Percentiles rank a stretch among this genome's conserved stretches.
Conservation (phyloP, 1,284 basidiomycete species). For the Leccinum variabile region DNA sequence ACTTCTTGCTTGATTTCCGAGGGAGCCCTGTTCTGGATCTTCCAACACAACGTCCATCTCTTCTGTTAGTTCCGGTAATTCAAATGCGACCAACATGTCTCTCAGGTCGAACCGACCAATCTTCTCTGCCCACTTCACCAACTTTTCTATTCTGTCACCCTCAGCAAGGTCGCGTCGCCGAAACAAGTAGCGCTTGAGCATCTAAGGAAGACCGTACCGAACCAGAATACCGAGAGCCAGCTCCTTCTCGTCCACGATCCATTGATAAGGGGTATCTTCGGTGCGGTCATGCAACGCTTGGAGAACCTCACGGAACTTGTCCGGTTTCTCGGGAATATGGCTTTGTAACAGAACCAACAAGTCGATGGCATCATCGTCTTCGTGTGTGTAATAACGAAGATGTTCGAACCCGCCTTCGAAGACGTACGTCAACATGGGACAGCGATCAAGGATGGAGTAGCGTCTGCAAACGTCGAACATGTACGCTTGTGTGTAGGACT, state of each 20-base stretch:
- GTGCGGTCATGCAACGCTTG: conserved; percentile 30
- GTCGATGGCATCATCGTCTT: conserved; percentile 31
- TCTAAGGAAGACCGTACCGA: conserved; percentile 29
- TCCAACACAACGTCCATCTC: conserved; percentile 13
- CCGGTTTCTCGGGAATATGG: conserved; percentile 25
- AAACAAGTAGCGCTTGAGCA: conserved; percentile 30
- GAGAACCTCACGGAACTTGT: conserved; percentile 25
- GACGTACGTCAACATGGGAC: conserved; percentile 34
- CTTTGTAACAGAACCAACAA: conserved; percentile 23
- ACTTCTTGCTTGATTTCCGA: background rate
- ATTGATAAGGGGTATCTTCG: conserved; percentile 26
- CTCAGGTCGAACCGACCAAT: conserved; percentile 28
- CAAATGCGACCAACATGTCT: conserved; percentile 24
- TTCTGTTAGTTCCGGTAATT: conserved; percentile 18
- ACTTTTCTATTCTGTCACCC: conserved; percentile 17
- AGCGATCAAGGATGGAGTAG: conserved; percentile 26
- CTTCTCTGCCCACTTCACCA: conserved; percentile 21
- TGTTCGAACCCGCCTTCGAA: conserved; percentile 32
- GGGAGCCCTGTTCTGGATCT: background rate
- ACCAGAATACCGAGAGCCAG: conserved; percentile 28
- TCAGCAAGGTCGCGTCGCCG: conserved; percentile 26
- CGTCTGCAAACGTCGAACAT: conserved; percentile 34
- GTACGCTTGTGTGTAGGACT: conserved; percentile 25
- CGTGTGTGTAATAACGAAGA: conserved; percentile 27
- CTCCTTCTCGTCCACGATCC: conserved; percentile 31